Percentiles rank a stretch among this genome's conserved stretches.
phyloP scores from a whole-genome alignment of 2,329 filamentous ascomycete genomes.

The Alternaria burnsii region DNA sequence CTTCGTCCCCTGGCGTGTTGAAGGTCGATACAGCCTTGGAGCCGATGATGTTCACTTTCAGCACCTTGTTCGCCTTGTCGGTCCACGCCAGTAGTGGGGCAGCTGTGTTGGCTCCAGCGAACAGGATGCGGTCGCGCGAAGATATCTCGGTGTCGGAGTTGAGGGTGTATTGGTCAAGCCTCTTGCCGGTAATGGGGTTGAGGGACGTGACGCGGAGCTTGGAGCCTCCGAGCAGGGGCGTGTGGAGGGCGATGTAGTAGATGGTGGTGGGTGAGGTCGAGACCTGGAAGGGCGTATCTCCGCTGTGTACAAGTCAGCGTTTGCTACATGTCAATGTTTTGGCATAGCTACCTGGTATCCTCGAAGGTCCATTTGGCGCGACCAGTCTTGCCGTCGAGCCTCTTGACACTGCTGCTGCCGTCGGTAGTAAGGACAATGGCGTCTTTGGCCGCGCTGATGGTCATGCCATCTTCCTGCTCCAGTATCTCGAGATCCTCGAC shows the following conservation, averaged over 20 bases:
- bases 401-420: constrained; percentile 67
- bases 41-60: constrained; percentile 75
- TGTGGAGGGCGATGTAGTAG: constrained; percentile 79
- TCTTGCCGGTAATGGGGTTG: constrained; percentile 76
- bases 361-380: constrained; percentile 80
- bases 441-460: constrained; percentile 65
- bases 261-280: constrained; percentile 73
- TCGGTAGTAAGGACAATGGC: constrained; percentile 73
- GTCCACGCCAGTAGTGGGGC: constrained; percentile 80
- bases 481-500: constrained; percentile 79
- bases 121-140: constrained; percentile 70
- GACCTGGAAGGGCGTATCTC: constrained; percentile 77
- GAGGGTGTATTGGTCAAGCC: constrained; percentile 74
- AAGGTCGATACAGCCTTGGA: constrained; percentile 56
- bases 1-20: constrained; percentile 51
- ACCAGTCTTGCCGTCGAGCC: constrained; percentile 77
- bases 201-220: constrained; percentile 79
- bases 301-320: constrained; percentile 53
- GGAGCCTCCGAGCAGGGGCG: constrained; percentile 69
- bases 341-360: constrained; percentile 61
- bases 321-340: background rate
- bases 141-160: constrained; percentile 78
- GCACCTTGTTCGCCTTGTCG: constrained; percentile 66
- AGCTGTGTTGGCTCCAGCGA: constrained; percentile 78
- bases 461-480: constrained; percentile 69